Base-by-base conservation (phyloP, 1,284 basidiomycete species). In the Ceratobasidium papillatum region DNA sequence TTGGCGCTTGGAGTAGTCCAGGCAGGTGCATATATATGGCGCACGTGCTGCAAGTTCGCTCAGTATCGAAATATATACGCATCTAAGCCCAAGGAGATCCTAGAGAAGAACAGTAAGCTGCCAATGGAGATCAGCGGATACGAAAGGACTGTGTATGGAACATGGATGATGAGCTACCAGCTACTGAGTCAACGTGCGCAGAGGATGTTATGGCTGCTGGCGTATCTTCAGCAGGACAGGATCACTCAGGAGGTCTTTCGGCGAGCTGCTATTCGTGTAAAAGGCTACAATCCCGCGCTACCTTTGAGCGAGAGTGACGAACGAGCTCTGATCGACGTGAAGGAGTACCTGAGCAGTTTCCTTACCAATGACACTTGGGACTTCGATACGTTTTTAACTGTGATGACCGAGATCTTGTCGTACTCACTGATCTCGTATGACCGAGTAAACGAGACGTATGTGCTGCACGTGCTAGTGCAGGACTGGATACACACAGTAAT, bases 151-250 rank as follows among this genome's bases (percentile, higher is more conserved):
- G 51, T 66, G 2, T 56, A 66, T 22, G 63, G 2, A 2, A 38
- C 73, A 0, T 52, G 62, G 47, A 34, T 32, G 36, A 32, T 65
- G 34, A 65, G 62, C 34, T 74, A 74, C 27, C 8, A 65, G 4
- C n/a, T 34, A 3, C 41, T 74, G 3, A 14, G 12, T 5, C 45
- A 65, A 7, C 51, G 12, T 12, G 27, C 62, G 1, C 27, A 34
- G 22, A 22, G 56, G 62, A 22, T 58, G 36, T 63, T 64, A 11
- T 45, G 43, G 41, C 32, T 64, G 22, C 3, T 64, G 62, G 22
- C 41, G 11, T 64, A 45, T 22, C 38, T 64, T 7, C 62, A 64
- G 9, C 62, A 41, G 14, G 62, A 64, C 22, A 32, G 62, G 38
- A 49, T 64, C 27, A 30, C 41, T 30, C 30, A 8, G 62, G 62